Base-by-base conservation (phyloP, 2,329 filamentous ascomycete genomes). In the Fusarium neocosmosporiellum region DNA sequence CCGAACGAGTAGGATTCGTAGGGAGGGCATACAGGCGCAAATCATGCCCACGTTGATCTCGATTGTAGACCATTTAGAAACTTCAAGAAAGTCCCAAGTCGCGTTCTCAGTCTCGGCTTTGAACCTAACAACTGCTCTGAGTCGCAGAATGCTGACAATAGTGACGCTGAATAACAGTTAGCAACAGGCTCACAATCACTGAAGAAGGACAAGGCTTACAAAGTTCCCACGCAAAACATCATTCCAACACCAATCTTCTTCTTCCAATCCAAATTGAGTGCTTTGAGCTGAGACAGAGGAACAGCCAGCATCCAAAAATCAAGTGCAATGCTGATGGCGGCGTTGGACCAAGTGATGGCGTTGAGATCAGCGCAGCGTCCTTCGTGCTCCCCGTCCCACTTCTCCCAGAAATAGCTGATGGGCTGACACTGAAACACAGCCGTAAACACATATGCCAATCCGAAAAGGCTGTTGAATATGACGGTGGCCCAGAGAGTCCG, bases 231-330 rank as follows among this genome's bases (percentile, higher is more conserved):
- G 20, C 81, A 80, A 65, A 89, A 88, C 86, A 89, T 88, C 65
- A 87, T 67, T 8, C 80, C 79, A 4, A 88, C 83, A n/a, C 85
- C 82, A 20, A 85, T 41, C 78, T 87, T 88, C 78, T 86, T 87
- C 72, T 82, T 85, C 80, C 82, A 85, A 59, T 84, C 82, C 29
- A 88, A 66, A 4, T 84, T 81, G 5, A 88, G 79, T 0, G 77
- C 64, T 27, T 78, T 75, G 4, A 89, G 73, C 59, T 86, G 83
- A 24, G 82, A 83, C 7, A 88, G 74, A 0, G 89, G 88, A 5
- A 90, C 79, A 0, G 79, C 82, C 20, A 90, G 80, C 74, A 90
- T 86, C 82, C 85, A 86, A 3, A 87, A 13, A 66, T 90, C 88
- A 24, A 88, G 79, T 0, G 78, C 78, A 48, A 91, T 89, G 66